Percentiles rank a stretch among this genome's conserved stretches.
phyloP scores from a whole-genome alignment of 2,329 filamentous ascomycete genomes.

The Stagonosporopsis chrysanthemi region DNA sequence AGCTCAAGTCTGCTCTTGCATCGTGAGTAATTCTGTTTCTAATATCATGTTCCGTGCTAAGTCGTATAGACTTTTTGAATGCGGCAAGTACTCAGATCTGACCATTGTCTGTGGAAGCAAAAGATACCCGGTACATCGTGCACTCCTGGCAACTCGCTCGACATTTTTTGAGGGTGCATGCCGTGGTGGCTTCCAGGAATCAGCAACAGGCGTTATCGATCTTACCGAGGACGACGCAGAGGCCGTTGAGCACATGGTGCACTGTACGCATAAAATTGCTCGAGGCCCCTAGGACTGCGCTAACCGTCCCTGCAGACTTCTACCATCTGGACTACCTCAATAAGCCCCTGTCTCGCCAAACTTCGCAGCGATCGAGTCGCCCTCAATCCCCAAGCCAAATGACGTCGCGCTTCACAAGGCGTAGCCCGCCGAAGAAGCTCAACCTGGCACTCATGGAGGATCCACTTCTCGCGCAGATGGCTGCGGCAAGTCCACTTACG shows the following conservation, averaged over 20 bases:
- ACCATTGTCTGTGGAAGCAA: slow-evolving; percentile 56
- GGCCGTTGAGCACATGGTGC: slow-evolving; percentile 52
- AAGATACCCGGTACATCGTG: slow-evolving; percentile 58
- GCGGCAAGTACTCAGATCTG: slow-evolving; percentile 57
- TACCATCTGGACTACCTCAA: slow-evolving; percentile 52
- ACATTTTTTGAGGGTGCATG: slow-evolving; percentile 56
- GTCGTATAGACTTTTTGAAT: slow-evolving; percentile 48
- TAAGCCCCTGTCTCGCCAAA: slow-evolving; percentile 40
- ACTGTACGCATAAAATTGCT: slow-evolving; percentile 42
- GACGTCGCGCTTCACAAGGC: slow-evolving; percentile 27
- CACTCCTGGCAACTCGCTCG: slow-evolving; percentile 58
- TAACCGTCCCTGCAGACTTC: slow-evolving; percentile 46
- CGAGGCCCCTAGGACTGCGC: slow-evolving; percentile 13
- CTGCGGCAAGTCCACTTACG: slow-evolving; percentile 33
- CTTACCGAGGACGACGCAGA: slow-evolving; percentile 52
- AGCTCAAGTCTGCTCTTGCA: slow-evolving; percentile 57
- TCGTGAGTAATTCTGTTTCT: slow-evolving; percentile 50
- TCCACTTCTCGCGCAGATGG: slow-evolving; percentile 47
- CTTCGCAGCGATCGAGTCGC: slow-evolving; percentile 39
- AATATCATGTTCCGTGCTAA: slow-evolving; percentile 30
- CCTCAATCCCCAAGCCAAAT: slow-evolving; percentile 26
- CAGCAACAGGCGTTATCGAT: slow-evolving; percentile 49
- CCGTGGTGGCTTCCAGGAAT: slow-evolving; percentile 48
- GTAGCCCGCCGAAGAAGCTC: slow-evolving; percentile 35
- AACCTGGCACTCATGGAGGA: slow-evolving; percentile 48